Percentiles rank a stretch among this genome's conserved stretches.
These are phyloP conservation scores for Trichocladium uniseriatum DNA, from an alignment of 495 filamentous ascomycete species.

Conservation along the genomic window DNA sequence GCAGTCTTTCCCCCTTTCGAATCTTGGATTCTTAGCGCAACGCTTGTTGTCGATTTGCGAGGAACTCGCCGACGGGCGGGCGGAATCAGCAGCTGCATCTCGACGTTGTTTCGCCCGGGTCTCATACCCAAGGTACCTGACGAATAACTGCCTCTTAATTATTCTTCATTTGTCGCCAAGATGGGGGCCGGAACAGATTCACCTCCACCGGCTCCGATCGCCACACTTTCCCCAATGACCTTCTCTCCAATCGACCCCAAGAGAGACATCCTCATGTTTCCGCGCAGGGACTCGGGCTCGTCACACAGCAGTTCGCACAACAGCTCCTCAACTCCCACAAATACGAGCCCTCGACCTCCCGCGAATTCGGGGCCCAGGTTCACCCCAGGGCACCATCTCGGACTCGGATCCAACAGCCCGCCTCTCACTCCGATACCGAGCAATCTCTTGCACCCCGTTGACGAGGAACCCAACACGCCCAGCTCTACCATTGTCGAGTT, in stretches of 20 bases:
- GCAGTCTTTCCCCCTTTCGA: too few relatives aligned
- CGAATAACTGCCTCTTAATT: too few relatives aligned
- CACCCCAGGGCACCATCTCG: background rate
- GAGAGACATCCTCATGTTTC: background rate
- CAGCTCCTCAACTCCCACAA: background rate
- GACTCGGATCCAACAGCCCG: background rate
- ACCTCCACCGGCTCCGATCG: background rate
- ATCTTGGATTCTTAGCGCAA: too few relatives aligned
- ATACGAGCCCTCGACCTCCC: background rate
- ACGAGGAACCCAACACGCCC: constrained; percentile 7
- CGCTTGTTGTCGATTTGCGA: too few relatives aligned
- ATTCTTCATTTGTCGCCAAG: background rate
- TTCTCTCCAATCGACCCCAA: background rate
- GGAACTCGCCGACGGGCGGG: too few relatives aligned
- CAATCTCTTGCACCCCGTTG: background rate
- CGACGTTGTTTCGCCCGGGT: too few relatives aligned
- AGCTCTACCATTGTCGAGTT: constrained; percentile 9
- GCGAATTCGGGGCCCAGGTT: background rate
- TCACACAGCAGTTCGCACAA: background rate
- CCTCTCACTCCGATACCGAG: background rate
- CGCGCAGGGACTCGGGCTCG: background rate
- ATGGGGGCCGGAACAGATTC: background rate
- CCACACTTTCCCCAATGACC: background rate
- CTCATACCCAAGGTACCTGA: too few relatives aligned
- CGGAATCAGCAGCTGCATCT: too few relatives aligned